Conservation (phyloP, 192 early-diverging fungal species). For the Entomortierella beljakovae region DNA sequence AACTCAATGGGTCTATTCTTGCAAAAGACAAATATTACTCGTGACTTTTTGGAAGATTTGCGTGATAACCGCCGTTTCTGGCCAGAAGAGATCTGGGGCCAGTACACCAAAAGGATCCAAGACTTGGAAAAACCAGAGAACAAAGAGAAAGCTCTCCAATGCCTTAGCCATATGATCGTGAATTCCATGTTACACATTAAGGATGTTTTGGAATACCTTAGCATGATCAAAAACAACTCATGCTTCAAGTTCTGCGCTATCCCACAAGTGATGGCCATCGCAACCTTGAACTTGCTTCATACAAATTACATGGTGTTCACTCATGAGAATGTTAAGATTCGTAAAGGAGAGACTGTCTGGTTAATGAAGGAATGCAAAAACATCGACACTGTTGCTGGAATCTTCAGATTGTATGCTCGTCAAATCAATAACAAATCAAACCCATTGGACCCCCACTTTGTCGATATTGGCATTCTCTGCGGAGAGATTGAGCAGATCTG, state of each 20-base stretch:
- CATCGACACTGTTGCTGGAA: conserved; percentile 68
- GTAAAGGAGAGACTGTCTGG: conserved; percentile 85
- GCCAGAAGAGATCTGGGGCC: conserved; percentile 94
- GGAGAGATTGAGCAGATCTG: conserved; percentile 57
- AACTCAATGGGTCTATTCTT: conserved; percentile 98
- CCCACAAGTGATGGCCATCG: conserved; percentile 99
- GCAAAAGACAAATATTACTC: conserved; percentile 98
- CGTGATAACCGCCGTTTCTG: conserved; percentile 93
- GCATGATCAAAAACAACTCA: conserved; percentile 76
- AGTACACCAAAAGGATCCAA: conserved; percentile 79
- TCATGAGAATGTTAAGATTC: conserved; percentile 89
- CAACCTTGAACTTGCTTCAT: conserved; percentile 87
- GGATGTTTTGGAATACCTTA: conserved; percentile 89
- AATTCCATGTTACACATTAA: conserved; percentile 90
- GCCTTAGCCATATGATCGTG: conserved; percentile 88
- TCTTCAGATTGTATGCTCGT: conserved; percentile 75
- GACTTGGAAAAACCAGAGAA: conserved; percentile 79
- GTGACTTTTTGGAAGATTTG: conserved; percentile 94
- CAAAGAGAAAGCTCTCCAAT: conserved; percentile 73
- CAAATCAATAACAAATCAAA: conserved; percentile 71
- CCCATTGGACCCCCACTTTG: conserved; percentile 72
- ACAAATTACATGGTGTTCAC: conserved; percentile 85
- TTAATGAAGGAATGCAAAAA: conserved; percentile 70
- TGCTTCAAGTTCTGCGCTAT: conserved; percentile 97
- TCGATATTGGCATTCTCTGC: conserved; percentile 65